These are phyloP conservation scores for Tuber microsphaerosporum DNA, from an alignment of 495 filamentous ascomycete genomes.

Conservation along the genomic window DNA sequence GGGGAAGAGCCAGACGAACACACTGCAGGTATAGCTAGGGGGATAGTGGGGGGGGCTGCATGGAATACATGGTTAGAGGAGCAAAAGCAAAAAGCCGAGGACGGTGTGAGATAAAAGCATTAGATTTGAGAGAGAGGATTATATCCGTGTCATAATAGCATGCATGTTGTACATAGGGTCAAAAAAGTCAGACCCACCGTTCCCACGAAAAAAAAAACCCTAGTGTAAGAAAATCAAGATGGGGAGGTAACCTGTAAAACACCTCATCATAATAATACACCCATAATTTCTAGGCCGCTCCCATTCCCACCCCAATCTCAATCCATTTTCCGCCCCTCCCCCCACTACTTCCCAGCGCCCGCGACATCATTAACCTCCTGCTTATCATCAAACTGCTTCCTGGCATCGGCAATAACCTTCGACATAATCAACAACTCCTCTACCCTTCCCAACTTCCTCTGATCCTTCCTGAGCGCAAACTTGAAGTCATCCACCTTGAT, in stretches of 20 bases:
- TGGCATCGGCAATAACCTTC: conserved; percentile 38
- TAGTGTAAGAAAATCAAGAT: conserved; percentile 6
- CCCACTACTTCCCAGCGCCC: conserved; percentile 25
- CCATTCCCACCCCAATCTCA: neutral
- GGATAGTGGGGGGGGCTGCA: neutral
- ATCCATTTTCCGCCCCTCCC: neutral
- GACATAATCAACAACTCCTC: conserved; percentile 61
- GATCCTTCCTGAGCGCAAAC: conserved; percentile 78
- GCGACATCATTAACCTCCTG: conserved; percentile 43
- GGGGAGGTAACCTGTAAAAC: neutral
- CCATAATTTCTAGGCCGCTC: neutral
- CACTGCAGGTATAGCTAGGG: neutral
- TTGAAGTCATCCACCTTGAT: conserved; percentile 98
- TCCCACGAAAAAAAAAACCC: neutral
- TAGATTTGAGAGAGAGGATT: neutral
- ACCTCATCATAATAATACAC: conserved; percentile 5
- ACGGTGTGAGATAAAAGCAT: neutral
- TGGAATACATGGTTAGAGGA: neutral
- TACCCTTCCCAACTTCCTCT: conserved; percentile 78
- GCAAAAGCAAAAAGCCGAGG: neutral
- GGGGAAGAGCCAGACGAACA: neutral
- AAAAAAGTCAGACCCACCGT: neutral
- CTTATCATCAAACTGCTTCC: conserved; percentile 45
- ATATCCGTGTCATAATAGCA: neutral
- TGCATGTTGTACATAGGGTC: neutral